A percentile compares a stretch with the other conserved stretches of the same genome.
Evolutionary conservation across 345 rosid genomes (phyloP).

Genomic region (Euclidium syriacum): DNA sequence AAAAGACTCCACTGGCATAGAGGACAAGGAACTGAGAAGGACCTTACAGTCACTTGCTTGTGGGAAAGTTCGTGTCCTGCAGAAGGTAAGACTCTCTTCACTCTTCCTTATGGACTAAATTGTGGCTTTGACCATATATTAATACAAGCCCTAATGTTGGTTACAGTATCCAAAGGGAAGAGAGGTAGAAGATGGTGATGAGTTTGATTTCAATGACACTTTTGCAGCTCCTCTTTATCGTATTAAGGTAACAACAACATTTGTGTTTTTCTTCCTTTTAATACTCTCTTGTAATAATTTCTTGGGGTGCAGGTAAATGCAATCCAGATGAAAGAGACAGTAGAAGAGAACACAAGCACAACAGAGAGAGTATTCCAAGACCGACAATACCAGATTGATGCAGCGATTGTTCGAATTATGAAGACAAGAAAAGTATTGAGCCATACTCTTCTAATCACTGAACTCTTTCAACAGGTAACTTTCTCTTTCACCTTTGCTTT

Average conservation of each 20-base stretch:
- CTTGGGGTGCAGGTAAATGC: slow-evolving; percentile 85
- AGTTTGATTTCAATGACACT: slow-evolving; percentile 71
- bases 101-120: not conserved
- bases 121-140: not conserved
- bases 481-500: not conserved
- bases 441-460: slow-evolving; percentile 98
- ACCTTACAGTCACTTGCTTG: slow-evolving; percentile 97
- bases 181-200: slow-evolving; percentile 90
- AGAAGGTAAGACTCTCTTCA: slow-evolving; percentile 49
- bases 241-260: slow-evolving; percentile 74
- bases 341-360: slow-evolving; percentile 95
- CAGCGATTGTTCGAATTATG: slow-evolving; percentile 98
- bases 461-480: slow-evolving; percentile 96
- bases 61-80: slow-evolving; percentile 93
- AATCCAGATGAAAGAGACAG: slow-evolving; percentile 99
- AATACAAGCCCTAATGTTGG: not conserved
- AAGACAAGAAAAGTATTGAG: slow-evolving; percentile 96
- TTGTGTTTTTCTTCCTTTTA: not conserved
- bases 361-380: slow-evolving; percentile 98
- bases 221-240: slow-evolving; percentile 84
- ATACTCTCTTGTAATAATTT: not conserved
- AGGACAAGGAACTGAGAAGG: slow-evolving; percentile 91
- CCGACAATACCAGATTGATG: slow-evolving; percentile 99
- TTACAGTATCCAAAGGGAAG: slow-evolving; percentile 85
- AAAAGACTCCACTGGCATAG: slow-evolving; percentile 86